Percentiles rank a stretch among this genome's conserved stretches.
phyloP scores from a whole-genome alignment of 2,329 filamentous ascomycete species.

The Nemania sp. region DNA sequence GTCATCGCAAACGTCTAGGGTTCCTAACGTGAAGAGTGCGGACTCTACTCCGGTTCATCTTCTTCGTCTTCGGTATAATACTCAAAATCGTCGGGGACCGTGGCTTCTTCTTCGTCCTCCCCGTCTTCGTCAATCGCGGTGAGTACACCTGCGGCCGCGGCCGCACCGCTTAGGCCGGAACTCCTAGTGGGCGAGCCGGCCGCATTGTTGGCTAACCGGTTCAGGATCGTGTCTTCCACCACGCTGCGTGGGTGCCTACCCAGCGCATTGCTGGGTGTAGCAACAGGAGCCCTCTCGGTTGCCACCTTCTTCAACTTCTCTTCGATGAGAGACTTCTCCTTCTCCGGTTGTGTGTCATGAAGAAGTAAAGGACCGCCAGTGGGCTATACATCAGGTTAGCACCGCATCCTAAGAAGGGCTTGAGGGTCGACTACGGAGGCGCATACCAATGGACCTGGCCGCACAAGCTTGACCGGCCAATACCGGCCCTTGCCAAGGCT shows the following conservation, averaged over 20 bases:
- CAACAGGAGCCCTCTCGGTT: conserved; percentile 63
- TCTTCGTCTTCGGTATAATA: conserved; percentile 72
- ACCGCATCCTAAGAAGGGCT: conserved; percentile 11
- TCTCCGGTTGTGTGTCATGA: conserved; percentile 76
- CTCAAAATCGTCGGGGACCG: conserved; percentile 72
- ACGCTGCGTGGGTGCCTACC: conserved; percentile 36
- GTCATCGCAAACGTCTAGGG: neutral
- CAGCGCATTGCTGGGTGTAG: conserved; percentile 38
- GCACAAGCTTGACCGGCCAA: conserved; percentile 72
- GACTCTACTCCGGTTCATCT: conserved; percentile 39
- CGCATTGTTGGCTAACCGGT: conserved; percentile 33
- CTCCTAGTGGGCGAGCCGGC: conserved; percentile 30
- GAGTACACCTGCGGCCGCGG: conserved; percentile 76
- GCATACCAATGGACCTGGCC: conserved; percentile 61
- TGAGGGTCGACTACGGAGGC: neutral
- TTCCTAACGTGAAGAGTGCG: no score
- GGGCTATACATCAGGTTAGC: conserved; percentile 62
- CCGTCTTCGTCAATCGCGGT: conserved; percentile 87
- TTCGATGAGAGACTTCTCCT: conserved; percentile 81
- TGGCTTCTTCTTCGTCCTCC: conserved; percentile 73
- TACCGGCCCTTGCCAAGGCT: conserved; percentile 90
- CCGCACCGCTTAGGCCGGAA: conserved; percentile 60
- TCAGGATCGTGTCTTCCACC: conserved; percentile 41
- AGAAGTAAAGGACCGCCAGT: conserved; percentile 94
- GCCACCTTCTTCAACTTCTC: conserved; percentile 86